Evolutionary conservation across 1,139 yeast species (phyloP).

Genomic region (Yamadazyma aaseri): DNA sequence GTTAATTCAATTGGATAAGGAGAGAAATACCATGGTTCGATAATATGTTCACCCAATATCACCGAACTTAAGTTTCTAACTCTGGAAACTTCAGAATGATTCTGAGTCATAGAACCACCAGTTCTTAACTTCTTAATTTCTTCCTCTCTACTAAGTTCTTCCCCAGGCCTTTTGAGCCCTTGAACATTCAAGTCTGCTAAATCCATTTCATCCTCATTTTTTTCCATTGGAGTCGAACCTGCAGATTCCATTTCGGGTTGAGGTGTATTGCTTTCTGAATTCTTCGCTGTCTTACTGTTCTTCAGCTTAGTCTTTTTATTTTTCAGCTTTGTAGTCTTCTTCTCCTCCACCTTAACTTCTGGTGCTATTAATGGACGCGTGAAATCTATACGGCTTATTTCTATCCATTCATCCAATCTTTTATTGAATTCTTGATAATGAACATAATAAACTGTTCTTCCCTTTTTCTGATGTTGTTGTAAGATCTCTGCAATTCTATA

Average conservation of each 20-base stretch:
- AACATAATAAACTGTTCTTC: constrained; percentile 80
- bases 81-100: constrained; percentile 82
- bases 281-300: constrained; percentile 15
- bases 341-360: constrained; percentile 55
- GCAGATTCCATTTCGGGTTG: constrained; percentile 13
- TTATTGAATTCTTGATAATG: constrained; percentile 94
- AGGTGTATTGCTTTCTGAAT: constrained; percentile 14
- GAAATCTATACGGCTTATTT: constrained; percentile 67
- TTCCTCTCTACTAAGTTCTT: constrained; percentile 78
- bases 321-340: constrained; percentile 28
- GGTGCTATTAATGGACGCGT: constrained; percentile 70
- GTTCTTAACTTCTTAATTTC: constrained; percentile 91
- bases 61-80: constrained; percentile 79
- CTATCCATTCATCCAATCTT: constrained; percentile 88
- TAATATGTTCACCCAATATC: constrained; percentile 84
- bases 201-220: constrained; percentile 72
- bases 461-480: constrained; percentile 73
- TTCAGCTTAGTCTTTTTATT: constrained; percentile 25
- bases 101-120: constrained; percentile 95
- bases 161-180: constrained; percentile 65
- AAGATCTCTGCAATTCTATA: constrained; percentile 81
- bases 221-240: constrained; percentile 24
- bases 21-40: constrained; percentile 98
- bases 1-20: constrained; percentile 95
- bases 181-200: constrained; percentile 83